Base-by-base conservation (phyloP, 2,329 filamentous ascomycete species). In the Aspergillus uvarum region DNA sequence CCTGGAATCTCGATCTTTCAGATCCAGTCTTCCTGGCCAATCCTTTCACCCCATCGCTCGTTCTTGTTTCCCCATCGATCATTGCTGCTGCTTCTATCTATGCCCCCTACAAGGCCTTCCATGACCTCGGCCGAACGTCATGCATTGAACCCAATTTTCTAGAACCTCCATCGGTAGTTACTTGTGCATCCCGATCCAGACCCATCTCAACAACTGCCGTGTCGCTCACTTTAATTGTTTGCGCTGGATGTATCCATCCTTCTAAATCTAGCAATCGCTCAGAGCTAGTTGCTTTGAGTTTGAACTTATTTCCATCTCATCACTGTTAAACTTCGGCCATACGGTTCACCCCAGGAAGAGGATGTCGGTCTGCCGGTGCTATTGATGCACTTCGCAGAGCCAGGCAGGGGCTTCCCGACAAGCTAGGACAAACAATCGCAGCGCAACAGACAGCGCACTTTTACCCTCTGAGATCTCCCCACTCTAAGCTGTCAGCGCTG, bases 341-440 rank as follows among this genome's bases (percentile, higher is more conserved):
- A 47, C 51, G 35, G 54, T 29, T 35, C 47, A 47, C 51, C 54
- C 51, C 54, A 51, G 47, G n/a, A 59, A 19, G 44, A 35, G 51
- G 54, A 26, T 52, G 38, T 61, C 48, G 42, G 47, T 49, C 32
- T 57, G 24, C 55, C 22, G 21, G 53, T 53, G 44, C 22, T 47
- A 48, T 48, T 50, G 47, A 54, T 56, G 55, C 56, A 54, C 59
- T 38, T 51, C 31, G 49, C 14, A 38, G 42, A 59, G 51, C 32
- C 32, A 35, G 32, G 11, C 56, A 61, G 61, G 59, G 59, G 47
- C n/a, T 32, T 50, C 52, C 59, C 59, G 26, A 52, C 54, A 16
- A 35, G 32, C 54, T 19, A 19, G 47, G 50, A 55, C 59, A 58
- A 55, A 54, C 53, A 52, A 56, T 32, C 44, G 22, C 16, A 31